Percentiles rank a stretch among this genome's conserved stretches.
These are phyloP conservation scores for Tardiomyces digboiensis DNA, from an alignment of 1,139 yeast genomes.

Conservation along the genomic window DNA sequence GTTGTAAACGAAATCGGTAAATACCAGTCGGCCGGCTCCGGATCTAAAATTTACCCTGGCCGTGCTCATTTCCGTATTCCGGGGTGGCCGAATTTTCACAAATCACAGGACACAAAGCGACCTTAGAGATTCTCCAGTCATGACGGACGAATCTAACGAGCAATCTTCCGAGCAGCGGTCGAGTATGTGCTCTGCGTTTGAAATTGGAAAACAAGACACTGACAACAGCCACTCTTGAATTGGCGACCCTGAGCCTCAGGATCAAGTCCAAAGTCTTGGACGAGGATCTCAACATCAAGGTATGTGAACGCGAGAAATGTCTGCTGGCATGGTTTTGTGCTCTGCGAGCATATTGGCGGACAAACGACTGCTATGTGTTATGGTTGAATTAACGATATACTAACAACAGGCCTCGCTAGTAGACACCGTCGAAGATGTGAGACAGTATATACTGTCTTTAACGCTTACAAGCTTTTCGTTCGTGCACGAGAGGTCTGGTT, in stretches of 20 bases:
- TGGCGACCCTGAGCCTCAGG: not conserved
- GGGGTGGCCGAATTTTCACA: slow-evolving; percentile 3
- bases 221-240: not conserved
- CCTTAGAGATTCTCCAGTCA: not conserved
- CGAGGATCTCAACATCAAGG: not conserved
- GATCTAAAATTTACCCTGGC: slow-evolving; percentile 1
- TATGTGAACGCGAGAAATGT: too few species aligned
- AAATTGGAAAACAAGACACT: not conserved
- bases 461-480: slow-evolving; percentile 56
- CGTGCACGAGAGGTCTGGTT: slow-evolving; percentile 25
- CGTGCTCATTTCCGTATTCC: not conserved
- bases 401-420: not conserved
- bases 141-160: not conserved
- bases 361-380: too few species aligned
- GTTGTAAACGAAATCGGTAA: too few species aligned
- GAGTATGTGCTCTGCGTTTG: not conserved
- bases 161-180: not conserved
- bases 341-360: too few species aligned
- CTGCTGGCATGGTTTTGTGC: too few species aligned
- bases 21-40: too few species aligned
- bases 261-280: not conserved
- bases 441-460: slow-evolving; percentile 44
- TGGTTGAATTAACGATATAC: not conserved
- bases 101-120: not conserved
- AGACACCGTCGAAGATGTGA: slow-evolving; percentile 23